Evolutionary conservation across 129 eudicot genomes (phyloP).

Genomic region (Artemisia tridentata): DNA sequence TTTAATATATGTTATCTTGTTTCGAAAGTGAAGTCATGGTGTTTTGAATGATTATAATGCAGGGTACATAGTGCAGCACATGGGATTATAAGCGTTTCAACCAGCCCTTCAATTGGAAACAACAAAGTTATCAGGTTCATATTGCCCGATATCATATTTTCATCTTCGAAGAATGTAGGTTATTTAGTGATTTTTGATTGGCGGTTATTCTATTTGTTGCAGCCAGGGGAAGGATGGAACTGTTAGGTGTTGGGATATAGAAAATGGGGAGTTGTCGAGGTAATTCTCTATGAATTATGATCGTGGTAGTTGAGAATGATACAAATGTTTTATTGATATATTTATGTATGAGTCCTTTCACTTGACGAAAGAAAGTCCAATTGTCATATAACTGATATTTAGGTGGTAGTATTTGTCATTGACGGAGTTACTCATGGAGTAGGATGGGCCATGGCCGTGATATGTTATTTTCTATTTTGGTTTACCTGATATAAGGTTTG

Average conservation of each 20-base stretch:
- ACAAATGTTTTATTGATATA: background rate
- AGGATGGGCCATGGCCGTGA: too few species aligned
- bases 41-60: conserved; percentile 2
- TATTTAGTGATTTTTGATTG: conserved; percentile 5
- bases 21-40: background rate
- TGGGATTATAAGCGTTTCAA: conserved; percentile 65
- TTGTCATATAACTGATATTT: too few species aligned
- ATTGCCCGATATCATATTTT: background rate
- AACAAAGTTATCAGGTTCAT: conserved; percentile 60
- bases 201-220: conserved; percentile 5
- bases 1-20: background rate
- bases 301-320: background rate
- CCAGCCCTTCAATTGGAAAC: conserved; percentile 56
- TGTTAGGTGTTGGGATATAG: conserved; percentile 82
- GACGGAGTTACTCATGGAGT: too few species aligned
- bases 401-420: too few species aligned
- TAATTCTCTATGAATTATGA: conserved; percentile 23
- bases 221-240: conserved; percentile 96
- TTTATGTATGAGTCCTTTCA: too few species aligned
- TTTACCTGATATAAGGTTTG: too few species aligned
- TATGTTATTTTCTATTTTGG: too few species aligned
- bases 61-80: conserved; percentile 92
- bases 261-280: conserved; percentile 76
- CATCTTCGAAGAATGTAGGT: background rate
- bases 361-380: too few species aligned